Base-by-base conservation (phyloP, 371 early-diverging fungal species). In the Amoeboaphelidium protococcarum region DNA sequence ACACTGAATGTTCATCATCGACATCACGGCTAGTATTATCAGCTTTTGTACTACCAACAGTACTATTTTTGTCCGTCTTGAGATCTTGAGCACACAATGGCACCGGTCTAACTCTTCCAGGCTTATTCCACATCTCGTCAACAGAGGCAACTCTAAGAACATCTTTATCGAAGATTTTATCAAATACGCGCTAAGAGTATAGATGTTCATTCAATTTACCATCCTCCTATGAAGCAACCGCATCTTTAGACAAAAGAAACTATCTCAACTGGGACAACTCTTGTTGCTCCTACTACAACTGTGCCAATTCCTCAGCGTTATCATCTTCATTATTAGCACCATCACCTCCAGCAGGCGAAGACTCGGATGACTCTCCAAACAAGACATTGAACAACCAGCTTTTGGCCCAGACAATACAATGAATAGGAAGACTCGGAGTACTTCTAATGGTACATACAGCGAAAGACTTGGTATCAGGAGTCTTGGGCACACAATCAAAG, bases 321-420 rank as follows among this genome's bases (percentile, higher is more conserved):
- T 52, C 51, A 56, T 54, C 2, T 50, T 49, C 59, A 13, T 2
- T 40, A 3, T 56, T 51, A 42, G 65, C 66, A 23, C 60, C 50
- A 26, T 65, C 50, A 0, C 56, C 69, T 20, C 64, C 62, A 13
- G 73, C 73, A n/a, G n/a, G n/a, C n/a, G n/a, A n/a, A n/a, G n/a
- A n/a, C 19, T 76, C 77, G 13, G 78, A 75, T 23, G 76, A 74
- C 21, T 71, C 72, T 13, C 23, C 27, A 23, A 40, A 22, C 6
- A 40, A 40, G 54, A 54, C 72, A 74, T 55, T 65, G 56, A 80
- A 83, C 42, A 94, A 64, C 58, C 80, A 92, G 51, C 75, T 79
- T 62, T 96, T 97, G 46, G 94, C 88, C 99, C 99, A 99, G 22
- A 91, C 92, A 47, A 99, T 84, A 53, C 98, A 97, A 62, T 99